Conservation (phyloP, 2,329 filamentous ascomycete species). For the Sarocladium kiliense region DNA sequence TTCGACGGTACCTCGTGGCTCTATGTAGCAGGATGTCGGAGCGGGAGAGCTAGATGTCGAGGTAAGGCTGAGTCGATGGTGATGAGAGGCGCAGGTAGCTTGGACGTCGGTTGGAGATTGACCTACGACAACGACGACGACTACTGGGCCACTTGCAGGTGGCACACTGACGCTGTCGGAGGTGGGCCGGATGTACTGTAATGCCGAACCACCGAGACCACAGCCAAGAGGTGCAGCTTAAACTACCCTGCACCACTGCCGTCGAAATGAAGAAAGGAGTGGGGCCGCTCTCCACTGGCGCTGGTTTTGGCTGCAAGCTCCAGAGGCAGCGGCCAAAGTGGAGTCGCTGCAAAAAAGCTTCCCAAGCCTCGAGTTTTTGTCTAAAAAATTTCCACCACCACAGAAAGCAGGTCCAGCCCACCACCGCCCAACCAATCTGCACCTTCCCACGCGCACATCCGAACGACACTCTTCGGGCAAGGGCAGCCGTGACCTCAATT, state of each 20-base stretch:
- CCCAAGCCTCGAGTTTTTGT: slow-evolving; percentile 21
- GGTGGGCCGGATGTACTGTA: slow-evolving; percentile 6
- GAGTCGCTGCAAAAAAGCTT: slow-evolving; percentile 9
- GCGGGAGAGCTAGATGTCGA: not conserved
- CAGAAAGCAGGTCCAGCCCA: slow-evolving; percentile 16
- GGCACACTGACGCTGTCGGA: slow-evolving; percentile 1
- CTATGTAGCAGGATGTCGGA: not conserved
- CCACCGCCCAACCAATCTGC: slow-evolving; percentile 17
- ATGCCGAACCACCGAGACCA: slow-evolving; percentile 5
- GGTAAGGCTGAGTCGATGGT: slow-evolving; percentile 5
- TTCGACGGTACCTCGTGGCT: slow-evolving; percentile 8
- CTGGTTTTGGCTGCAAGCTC: not conserved
- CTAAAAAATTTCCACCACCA: slow-evolving; percentile 37
- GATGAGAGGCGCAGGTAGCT: slow-evolving; percentile 12
- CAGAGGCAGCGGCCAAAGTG: slow-evolving; percentile 4
- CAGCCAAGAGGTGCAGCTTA: not conserved
- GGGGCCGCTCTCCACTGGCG: not conserved
- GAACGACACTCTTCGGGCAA: slow-evolving; percentile 18
- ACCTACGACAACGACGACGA: slow-evolving; percentile 3
- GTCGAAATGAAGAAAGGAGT: not conserved
- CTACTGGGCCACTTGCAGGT: not conserved
- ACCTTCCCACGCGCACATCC: slow-evolving; percentile 29
- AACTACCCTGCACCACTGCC: slow-evolving; percentile 2
- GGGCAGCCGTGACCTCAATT: slow-evolving; percentile 28
- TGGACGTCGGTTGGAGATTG: not conserved